These are phyloP conservation scores for Solanum paucissectum DNA, from an alignment of 257 asterid species.

Conservation along the genomic window DNA sequence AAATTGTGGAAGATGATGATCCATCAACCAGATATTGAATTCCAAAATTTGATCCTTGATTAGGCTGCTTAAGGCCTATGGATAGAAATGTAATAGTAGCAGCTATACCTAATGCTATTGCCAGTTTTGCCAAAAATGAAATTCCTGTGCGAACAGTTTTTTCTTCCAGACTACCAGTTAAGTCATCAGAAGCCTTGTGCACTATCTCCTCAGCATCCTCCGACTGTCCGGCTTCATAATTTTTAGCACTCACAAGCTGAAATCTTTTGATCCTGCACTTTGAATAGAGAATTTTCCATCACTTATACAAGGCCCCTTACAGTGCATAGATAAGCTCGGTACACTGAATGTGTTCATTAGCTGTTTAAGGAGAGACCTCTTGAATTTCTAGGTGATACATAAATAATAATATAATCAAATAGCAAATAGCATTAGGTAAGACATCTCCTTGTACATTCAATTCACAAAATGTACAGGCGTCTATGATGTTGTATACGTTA, in stretches of 20 bases:
- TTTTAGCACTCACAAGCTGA: conserved; percentile 27
- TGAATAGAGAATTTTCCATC: neutral
- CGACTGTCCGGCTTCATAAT: conserved; percentile 13
- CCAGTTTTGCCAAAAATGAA: conserved; percentile 52
- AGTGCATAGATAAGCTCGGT: neutral
- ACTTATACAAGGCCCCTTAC: neutral
- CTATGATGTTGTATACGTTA: neutral
- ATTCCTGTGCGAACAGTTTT: conserved; percentile 17
- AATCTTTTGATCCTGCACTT: conserved; percentile 32
- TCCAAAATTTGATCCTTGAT: conserved; percentile 39
- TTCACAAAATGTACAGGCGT: neutral
- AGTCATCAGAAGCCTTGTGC: conserved; percentile 14
- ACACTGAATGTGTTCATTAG: neutral
- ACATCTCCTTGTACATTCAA: neutral
- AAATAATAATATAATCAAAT: neutral
- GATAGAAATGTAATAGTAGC: conserved; percentile 48
- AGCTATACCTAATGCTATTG: conserved; percentile 55
- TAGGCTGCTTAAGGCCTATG: conserved; percentile 31
- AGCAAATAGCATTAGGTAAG: neutral
- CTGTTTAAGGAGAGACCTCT: neutral
- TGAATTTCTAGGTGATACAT: neutral
- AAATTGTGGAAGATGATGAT: conserved; percentile 26
- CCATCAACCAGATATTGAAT: conserved; percentile 35
- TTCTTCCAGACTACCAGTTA: conserved; percentile 14
- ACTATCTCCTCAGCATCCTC: conserved; percentile 20